These are phyloP conservation scores for Lentithecium fluviatile DNA, from an alignment of 495 filamentous ascomycete genomes.

Conservation along the genomic window DNA sequence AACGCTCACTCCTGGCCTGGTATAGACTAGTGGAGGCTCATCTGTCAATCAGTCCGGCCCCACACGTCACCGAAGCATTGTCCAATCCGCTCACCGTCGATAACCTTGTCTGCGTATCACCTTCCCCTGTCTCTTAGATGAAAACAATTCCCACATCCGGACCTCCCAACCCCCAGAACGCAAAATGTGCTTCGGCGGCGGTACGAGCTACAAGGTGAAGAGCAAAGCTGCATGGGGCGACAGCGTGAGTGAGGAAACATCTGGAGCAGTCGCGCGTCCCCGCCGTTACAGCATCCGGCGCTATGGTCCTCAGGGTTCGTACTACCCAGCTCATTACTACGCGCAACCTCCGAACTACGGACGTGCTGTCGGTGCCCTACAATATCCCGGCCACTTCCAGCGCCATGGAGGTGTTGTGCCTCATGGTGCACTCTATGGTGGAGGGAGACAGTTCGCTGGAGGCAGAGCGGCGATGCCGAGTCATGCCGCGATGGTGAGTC, in stretches of 20 bases:
- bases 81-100: no score
- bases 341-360: neutral
- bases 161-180: no score
- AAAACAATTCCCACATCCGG: no score
- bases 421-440: neutral
- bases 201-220: no score
- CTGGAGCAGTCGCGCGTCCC: neutral
- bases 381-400: neutral
- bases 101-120: no score
- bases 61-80: no score
- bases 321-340: neutral
- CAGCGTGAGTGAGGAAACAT: neutral
- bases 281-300: neutral
- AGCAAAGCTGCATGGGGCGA: neutral
- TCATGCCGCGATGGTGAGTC: neutral
- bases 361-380: neutral
- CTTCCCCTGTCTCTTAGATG: no score
- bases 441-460: neutral
- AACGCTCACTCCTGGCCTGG: no score
- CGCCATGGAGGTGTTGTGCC: no score
- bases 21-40: no score
- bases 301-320: neutral
- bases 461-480: neutral
- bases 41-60: no score
- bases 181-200: no score